phyloP scores from a whole-genome alignment of 1,139 yeast species.

The Ashbya aceris region DNA sequence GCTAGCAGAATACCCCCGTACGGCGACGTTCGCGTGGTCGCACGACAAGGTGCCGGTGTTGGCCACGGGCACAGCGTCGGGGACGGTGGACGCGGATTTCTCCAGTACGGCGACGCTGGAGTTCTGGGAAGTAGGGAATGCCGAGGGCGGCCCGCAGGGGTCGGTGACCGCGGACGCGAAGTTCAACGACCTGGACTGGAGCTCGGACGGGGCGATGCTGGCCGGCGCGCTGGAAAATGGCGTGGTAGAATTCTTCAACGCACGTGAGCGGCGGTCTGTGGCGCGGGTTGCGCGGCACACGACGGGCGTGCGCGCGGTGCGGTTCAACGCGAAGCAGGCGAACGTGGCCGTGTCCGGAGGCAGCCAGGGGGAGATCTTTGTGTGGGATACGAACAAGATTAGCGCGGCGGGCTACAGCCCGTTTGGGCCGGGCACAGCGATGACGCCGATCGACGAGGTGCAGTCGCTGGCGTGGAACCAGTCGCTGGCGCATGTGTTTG shows the following conservation, averaged over 20 bases:
- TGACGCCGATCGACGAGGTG: slow-evolving; percentile 76
- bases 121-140: slow-evolving; percentile 60
- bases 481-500: slow-evolving; percentile 76
- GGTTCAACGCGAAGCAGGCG: slow-evolving; percentile 66
- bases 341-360: slow-evolving; percentile 84
- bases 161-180: slow-evolving; percentile 44
- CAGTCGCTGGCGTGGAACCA: slow-evolving; percentile 86
- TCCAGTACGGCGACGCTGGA: slow-evolving; percentile 69
- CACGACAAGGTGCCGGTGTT: slow-evolving; percentile 61
- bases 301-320: slow-evolving; percentile 63
- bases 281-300: slow-evolving; percentile 54
- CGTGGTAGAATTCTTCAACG: slow-evolving; percentile 58
- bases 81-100: slow-evolving; percentile 85
- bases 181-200: slow-evolving; percentile 84
- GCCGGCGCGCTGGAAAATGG: slow-evolving; percentile 93
- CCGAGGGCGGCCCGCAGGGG: slow-evolving; percentile 41
- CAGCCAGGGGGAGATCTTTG: slow-evolving; percentile 69
- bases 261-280: slow-evolving; percentile 29
- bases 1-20: slow-evolving; percentile 70
- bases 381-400: slow-evolving; percentile 76
- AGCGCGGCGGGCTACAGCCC: slow-evolving; percentile 38
- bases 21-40: slow-evolving; percentile 96
- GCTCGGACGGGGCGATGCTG: slow-evolving; percentile 55
- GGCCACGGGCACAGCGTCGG: slow-evolving; percentile 90
- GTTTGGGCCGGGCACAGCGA: slow-evolving; percentile 64